A percentile compares a stretch with the other conserved stretches of the same genome.
These are phyloP conservation scores for Dunaliella primolecta DNA, from an alignment of 139 green algal genomes.

Conservation along the genomic window DNA sequence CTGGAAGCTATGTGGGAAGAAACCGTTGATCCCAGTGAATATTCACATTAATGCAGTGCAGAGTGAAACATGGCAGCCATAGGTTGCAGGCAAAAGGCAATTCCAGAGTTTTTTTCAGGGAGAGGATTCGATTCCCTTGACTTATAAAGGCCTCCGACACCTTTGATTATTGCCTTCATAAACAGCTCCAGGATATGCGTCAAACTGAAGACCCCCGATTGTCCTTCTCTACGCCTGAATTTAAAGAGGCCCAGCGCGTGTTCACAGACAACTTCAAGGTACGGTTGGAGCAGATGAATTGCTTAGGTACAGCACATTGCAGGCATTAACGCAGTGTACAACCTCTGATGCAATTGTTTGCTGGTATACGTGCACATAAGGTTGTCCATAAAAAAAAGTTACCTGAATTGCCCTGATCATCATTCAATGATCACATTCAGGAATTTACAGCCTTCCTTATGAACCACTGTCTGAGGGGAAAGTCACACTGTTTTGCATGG, in stretches of 20 bases:
- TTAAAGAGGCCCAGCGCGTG: conserved; percentile 84
- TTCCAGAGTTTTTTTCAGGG: no score
- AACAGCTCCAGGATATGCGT: conserved; percentile 77
- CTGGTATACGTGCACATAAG: neutral
- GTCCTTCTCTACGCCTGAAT: conserved; percentile 92
- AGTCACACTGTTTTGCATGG: no score
- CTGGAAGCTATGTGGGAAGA: no score
- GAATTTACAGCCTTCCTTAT: neutral
- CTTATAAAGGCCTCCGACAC: no score
- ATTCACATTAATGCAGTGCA: no score
- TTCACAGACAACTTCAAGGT: conserved; percentile 94
- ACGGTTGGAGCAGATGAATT: neutral
- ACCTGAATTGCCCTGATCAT: neutral
- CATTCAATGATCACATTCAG: neutral
- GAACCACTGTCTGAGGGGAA: no score
- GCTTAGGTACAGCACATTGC: neutral
- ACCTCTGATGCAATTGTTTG: neutral
- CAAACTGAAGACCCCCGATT: conserved; percentile 87
- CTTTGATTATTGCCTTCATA: neutral
- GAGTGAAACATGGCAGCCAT: no score
- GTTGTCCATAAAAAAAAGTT: neutral
- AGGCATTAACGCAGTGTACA: neutral
- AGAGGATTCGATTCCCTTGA: no score
- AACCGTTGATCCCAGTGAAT: no score
- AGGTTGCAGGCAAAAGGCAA: no score